Base-by-base conservation (phyloP, 116 monocot species). In the Phalaenopsis hybrid region DNA sequence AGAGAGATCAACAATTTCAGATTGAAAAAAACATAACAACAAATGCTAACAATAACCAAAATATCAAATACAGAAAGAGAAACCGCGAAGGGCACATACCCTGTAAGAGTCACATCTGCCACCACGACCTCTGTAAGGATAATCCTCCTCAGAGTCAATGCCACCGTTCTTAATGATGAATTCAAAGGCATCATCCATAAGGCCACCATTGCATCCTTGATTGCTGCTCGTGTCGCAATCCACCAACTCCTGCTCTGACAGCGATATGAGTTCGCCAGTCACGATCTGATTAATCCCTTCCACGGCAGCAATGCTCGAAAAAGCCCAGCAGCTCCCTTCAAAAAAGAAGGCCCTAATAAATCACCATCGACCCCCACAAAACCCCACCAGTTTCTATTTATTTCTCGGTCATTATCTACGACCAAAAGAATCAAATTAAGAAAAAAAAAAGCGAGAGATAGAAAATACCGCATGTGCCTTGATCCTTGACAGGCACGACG, bases 241-340 rank as follows among this genome's bases (percentile, higher is more conserved):
- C 11, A 89, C 86, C 44, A 89, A 75, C 75, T 89, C 89, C 78
- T 89, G 89, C 77, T 89, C 89, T 20, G 89, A 89, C 43, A 89
- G 73, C 11, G 77, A 69, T 21, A 86, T 89, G 72, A 89, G 34
- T 51, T 89, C 84, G 18, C 82, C 86, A 8, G 84, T 89, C 12
- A 89, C 86, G 31, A 89, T 89, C 70, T 86, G 25, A 57, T 89
- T 89, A 67, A 89, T 86, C 67, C 89, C 89, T 79, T 89, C 89
- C 0, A 89, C 89, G 4, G 89, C 81, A 15, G 82, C 89, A 58
- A 89, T 77, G 8, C 84, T 81, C 12, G 89, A 89, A 51, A 89
- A 89, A 18, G 89, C 89, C 89, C 89, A 89, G 80, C 89, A 89
- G 61, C 89, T 89, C 33, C 89, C 89, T 89, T 77, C 50, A 11